These are phyloP conservation scores for Zasmidium cellare DNA, from an alignment of 2,329 filamentous ascomycete species.

Conservation along the genomic window DNA sequence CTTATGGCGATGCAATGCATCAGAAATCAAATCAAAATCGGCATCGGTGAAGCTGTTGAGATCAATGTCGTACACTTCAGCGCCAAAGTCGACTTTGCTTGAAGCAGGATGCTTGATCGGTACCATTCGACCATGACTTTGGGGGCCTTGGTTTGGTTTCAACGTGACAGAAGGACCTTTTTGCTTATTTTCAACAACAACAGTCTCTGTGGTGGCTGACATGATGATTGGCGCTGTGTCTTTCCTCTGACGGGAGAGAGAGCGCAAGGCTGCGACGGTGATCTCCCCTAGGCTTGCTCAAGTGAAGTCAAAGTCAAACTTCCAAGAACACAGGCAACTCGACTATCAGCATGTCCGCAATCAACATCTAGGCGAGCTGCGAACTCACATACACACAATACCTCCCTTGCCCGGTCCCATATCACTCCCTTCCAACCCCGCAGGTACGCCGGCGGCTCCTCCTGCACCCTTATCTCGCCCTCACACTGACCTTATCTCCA, in stretches of 20 bases:
- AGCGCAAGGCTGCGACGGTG: too few species aligned
- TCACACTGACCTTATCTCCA: neutral
- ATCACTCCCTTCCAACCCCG: neutral
- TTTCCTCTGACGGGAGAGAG: too few species aligned
- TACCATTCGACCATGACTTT: slow-evolving; percentile 2
- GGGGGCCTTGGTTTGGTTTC: neutral
- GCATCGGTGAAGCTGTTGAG: slow-evolving; percentile 16
- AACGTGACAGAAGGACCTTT: neutral
- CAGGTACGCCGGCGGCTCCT: neutral
- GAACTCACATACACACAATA: too few species aligned
- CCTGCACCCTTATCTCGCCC: neutral
- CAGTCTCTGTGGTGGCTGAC: neutral
- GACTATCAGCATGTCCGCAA: too few species aligned
- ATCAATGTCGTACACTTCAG: slow-evolving; percentile 17
- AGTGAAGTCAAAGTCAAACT: too few species aligned
- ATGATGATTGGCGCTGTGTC: neutral
- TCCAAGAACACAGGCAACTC: too few species aligned
- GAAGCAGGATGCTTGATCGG: slow-evolving; percentile 10
- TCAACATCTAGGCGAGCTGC: too few species aligned
- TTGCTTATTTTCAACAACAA: neutral
- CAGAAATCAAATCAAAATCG: slow-evolving; percentile 16
- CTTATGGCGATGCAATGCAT: slow-evolving; percentile 17
- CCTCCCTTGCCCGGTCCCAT: too few species aligned
- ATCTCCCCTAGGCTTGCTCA: too few species aligned
- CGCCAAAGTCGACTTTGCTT: slow-evolving; percentile 17